phyloP scores from a whole-genome alignment of 2,329 filamentous ascomycete genomes.

The Fusarium acutatum region DNA sequence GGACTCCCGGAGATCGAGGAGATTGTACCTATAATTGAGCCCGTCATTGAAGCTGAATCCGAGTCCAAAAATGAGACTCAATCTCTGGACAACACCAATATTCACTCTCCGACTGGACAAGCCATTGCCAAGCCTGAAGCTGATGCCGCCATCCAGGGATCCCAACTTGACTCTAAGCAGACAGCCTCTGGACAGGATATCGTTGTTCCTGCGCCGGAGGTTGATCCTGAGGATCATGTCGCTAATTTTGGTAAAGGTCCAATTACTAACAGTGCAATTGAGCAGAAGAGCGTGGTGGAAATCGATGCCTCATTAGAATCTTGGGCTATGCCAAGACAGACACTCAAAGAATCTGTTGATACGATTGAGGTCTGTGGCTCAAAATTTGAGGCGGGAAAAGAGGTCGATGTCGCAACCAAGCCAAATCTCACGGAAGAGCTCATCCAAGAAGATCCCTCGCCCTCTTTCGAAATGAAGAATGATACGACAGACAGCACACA shows the following conservation, averaged over 20 bases:
- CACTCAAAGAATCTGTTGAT: background rate
- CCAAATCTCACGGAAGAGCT: background rate
- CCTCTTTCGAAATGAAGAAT: slow-evolving; percentile 24
- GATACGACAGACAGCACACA: slow-evolving; percentile 15
- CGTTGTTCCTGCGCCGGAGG: slow-evolving; percentile 28
- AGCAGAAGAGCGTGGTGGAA: slow-evolving; percentile 6
- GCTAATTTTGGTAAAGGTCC: background rate
- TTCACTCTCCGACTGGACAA: slow-evolving; percentile 22
- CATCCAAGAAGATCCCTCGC: background rate
- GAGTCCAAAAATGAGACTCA: slow-evolving; percentile 39
- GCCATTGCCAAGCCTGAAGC: slow-evolving; percentile 19
- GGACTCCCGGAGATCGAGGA: slow-evolving; percentile 30
- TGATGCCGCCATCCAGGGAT: slow-evolving; percentile 20
- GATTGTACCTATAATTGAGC: slow-evolving; percentile 41
- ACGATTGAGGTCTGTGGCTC: background rate
- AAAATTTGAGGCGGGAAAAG: background rate
- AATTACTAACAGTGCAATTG: slow-evolving; percentile 25
- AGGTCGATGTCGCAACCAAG: background rate
- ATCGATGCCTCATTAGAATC: background rate
- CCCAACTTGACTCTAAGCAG: slow-evolving; percentile 24
- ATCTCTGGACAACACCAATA: slow-evolving; percentile 26
- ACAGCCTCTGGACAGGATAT: slow-evolving; percentile 28
- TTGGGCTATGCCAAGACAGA: background rate
- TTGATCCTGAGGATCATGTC: slow-evolving; percentile 27
- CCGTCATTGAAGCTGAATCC: slow-evolving; percentile 42